Percentiles rank a stretch among this genome's conserved stretches.
phyloP scores from a whole-genome alignment of 371 early-diverging fungal genomes.

The Capniomyces stellatus region DNA sequence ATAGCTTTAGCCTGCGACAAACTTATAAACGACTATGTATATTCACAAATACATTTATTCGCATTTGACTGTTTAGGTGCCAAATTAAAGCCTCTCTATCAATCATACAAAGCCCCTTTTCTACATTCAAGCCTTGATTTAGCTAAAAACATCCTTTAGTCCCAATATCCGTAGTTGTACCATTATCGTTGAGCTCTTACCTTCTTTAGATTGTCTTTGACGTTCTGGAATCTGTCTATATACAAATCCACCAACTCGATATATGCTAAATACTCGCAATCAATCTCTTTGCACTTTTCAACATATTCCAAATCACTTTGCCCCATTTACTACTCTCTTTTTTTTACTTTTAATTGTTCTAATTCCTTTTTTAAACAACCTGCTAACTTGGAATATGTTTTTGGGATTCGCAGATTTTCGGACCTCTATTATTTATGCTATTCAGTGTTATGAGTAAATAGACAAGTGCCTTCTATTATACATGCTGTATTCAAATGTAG shows the following conservation, averaged over 20 bases:
- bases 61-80: too few species aligned
- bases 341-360: not conserved
- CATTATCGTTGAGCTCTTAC: not conserved
- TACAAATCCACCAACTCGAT: not conserved
- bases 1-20: conserved; percentile 15
- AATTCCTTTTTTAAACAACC: not conserved
- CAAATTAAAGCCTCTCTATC: too few species aligned
- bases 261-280: not conserved
- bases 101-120: too few species aligned
- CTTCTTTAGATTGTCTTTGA: not conserved
- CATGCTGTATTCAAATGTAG: too few species aligned
- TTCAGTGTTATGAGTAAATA: not conserved
- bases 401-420: not conserved
- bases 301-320: too few species aligned
- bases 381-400: not conserved
- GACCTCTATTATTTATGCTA: not conserved
- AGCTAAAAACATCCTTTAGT: not conserved
- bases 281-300: not conserved
- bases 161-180: not conserved
- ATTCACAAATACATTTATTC: too few species aligned
- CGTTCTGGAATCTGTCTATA: not conserved
- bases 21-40: conserved; percentile 11
- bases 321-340: too few species aligned
- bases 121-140: too few species aligned
- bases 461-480: too few species aligned